Conservation (phyloP, 495 filamentous ascomycete genomes). For the Aspergillus baeticus region DNA sequence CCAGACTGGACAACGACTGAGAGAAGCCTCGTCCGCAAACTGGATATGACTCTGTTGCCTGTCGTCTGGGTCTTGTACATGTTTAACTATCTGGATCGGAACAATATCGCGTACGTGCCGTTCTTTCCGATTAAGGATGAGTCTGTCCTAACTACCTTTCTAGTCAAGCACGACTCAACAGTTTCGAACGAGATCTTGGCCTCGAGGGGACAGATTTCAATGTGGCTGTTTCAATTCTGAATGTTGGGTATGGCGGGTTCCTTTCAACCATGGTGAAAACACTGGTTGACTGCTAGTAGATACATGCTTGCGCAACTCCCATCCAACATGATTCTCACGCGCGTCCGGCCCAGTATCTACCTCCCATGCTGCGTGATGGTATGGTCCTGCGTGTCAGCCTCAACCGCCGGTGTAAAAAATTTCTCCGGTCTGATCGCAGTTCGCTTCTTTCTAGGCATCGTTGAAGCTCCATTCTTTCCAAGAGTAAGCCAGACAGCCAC, state of each 20-base stretch:
- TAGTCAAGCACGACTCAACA: too few relatives aligned
- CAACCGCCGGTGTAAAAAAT: constrained; percentile 52
- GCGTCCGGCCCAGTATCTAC: constrained; percentile 57
- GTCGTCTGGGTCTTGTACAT: constrained; percentile 15
- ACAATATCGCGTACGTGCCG: neutral
- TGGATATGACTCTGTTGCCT: constrained; percentile 10
- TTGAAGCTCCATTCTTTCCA: constrained; percentile 43
- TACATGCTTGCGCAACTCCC: constrained; percentile 31
- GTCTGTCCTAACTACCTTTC: neutral
- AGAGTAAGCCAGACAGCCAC: neutral
- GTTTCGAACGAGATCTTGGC: too few relatives aligned
- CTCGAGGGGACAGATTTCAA: too few relatives aligned
- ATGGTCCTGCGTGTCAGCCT: constrained; percentile 64
- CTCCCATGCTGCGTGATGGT: constrained; percentile 62
- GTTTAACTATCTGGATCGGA: constrained; percentile 17
- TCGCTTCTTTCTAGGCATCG: constrained; percentile 68
- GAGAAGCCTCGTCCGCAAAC: constrained; percentile 10
- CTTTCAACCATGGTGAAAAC: constrained; percentile 2
- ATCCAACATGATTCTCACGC: constrained; percentile 43
- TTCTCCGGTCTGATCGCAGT: constrained; percentile 59
- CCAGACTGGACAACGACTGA: neutral
- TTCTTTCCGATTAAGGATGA: too few relatives aligned
- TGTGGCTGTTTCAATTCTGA: too few relatives aligned
- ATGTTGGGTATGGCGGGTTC: too few relatives aligned
- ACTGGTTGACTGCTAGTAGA: neutral